Base-by-base conservation (phyloP, 2,329 filamentous ascomycete species). In the Neocatenulostroma microsporum region DNA sequence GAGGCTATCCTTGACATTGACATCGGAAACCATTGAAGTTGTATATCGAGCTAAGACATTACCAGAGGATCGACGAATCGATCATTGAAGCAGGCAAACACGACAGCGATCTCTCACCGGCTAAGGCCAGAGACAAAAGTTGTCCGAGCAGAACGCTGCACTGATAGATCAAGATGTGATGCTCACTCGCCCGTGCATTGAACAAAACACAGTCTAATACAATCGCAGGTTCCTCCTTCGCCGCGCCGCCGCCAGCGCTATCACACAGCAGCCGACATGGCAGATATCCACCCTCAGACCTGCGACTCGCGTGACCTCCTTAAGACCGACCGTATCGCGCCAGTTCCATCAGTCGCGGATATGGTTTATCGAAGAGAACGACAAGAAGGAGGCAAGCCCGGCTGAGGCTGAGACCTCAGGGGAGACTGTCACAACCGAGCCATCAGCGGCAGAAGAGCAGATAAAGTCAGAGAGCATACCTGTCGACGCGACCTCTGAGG, bases 191-290 rank as follows among this genome's bases (percentile, higher is more conserved):
- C n/a, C n/a, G n/a, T n/a, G n/a, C n/a, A n/a, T n/a, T n/a, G 18
- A 3, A 32, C 12, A 18, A 9, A 9, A 21, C 21, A 34, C 20
- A 11, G 26, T 26, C 18, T 23, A n/a, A n/a, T n/a, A n/a, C n/a
- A n/a, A n/a, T 5, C 24, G 13, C 36, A 79, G 74, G 75, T 72
- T 69, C 62, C 64, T 66, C 46, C 62, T 81, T 48, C 73, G 75
- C 43, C 73, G 72, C 52, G 64, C 70, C 47, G 73, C 74, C 48
- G 63, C 69, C 52, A 72, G 74, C 53, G 68, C 74, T 31, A 51
- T 76, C 40, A 62, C 67, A 17, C 62, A 68, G 21, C 62, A 66
- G 34, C 63, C 68, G 21, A 50, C 60, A 42, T 63, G 65, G 30
- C 54, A 64, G 46, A 48, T 67, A 42, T 59, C 61, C 25, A 67